A percentile compares a stretch with the other conserved stretches of the same genome.
These are phyloP conservation scores for Crithidia thermophila DNA, from an alignment of 208 protist genomes.

Conservation along the genomic window DNA sequence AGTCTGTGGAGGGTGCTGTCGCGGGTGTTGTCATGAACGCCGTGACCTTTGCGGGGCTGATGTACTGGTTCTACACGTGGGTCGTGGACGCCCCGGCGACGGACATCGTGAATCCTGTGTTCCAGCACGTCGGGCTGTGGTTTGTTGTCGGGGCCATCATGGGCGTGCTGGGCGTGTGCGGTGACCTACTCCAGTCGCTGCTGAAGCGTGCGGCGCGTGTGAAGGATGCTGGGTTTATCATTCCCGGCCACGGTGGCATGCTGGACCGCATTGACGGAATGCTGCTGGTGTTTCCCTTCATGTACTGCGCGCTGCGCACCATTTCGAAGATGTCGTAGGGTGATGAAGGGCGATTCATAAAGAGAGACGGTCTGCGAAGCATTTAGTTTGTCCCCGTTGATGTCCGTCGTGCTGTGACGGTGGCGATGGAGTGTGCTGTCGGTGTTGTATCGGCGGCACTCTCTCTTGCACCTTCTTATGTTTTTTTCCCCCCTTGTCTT, in stretches of 20 bases:
- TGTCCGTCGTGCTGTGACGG: too few relatives aligned
- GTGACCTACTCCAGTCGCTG: slow-evolving; percentile 89
- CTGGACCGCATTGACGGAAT: slow-evolving; percentile 91
- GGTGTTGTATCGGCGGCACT: too few relatives aligned
- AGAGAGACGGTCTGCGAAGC: too few relatives aligned
- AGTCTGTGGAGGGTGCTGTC: slow-evolving; percentile 85
- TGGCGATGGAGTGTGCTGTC: too few relatives aligned
- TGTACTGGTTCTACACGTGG: slow-evolving; percentile 39
- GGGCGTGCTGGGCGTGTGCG: slow-evolving; percentile 76
- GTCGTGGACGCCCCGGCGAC: slow-evolving; percentile 22
- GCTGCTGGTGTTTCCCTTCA: slow-evolving; percentile 75
- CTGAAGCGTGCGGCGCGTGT: slow-evolving; percentile 85
- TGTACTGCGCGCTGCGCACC: slow-evolving; percentile 57
- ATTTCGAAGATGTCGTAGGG: slow-evolving; percentile 32
- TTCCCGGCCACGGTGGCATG: slow-evolving; percentile 90
- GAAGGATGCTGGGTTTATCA: slow-evolving; percentile 86
- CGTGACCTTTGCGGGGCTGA: slow-evolving; percentile 48
- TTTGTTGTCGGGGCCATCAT: slow-evolving; percentile 60
- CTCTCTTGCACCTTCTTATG: too few relatives aligned
- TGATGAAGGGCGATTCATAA: too few relatives aligned
- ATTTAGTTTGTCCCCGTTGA: too few relatives aligned
- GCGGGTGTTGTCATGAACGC: slow-evolving; percentile 63
- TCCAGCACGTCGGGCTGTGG: slow-evolving; percentile 44
- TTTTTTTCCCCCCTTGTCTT: too few relatives aligned
- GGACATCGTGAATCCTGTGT: slow-evolving; percentile 36